phyloP scores from a whole-genome alignment of 1,139 yeast species.

The Kodamaea derodonti region DNA sequence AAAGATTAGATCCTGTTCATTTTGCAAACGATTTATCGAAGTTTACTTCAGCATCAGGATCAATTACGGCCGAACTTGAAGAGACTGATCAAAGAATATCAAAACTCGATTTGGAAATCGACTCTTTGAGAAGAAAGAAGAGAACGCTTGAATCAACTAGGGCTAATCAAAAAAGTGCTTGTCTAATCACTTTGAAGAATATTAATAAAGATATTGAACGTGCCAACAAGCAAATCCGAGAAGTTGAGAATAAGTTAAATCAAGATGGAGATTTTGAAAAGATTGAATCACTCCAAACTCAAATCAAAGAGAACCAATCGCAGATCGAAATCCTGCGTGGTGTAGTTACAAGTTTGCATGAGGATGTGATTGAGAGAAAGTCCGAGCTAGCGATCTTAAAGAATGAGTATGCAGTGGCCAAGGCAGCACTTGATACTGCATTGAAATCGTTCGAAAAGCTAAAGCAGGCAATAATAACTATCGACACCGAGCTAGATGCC shows the following conservation, averaged over 20 bases:
- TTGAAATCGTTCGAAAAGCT: not conserved
- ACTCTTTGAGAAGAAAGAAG: slow-evolving; percentile 16
- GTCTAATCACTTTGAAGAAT: slow-evolving; percentile 5
- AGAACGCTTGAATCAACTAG: slow-evolving; percentile 9
- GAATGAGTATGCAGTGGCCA: not conserved
- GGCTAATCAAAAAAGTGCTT: slow-evolving; percentile 6
- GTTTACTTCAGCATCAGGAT: not conserved
- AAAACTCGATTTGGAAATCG: slow-evolving; percentile 14
- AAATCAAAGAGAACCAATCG: slow-evolving; percentile 25
- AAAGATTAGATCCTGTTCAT: slow-evolving; percentile 38
- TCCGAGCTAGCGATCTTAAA: slow-evolving; percentile 1
- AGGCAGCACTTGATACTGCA: not conserved
- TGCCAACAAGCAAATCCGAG: slow-evolving; percentile 15
- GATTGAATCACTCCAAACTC: slow-evolving; percentile 27
- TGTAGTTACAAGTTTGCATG: slow-evolving; percentile 25
- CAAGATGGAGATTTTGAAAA: slow-evolving; percentile 34
- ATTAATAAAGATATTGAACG: slow-evolving; percentile 13
- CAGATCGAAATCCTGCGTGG: slow-evolving; percentile 27
- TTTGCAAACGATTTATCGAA: slow-evolving; percentile 31
- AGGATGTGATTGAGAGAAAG: slow-evolving; percentile 18
- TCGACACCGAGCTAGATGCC: slow-evolving; percentile 14
- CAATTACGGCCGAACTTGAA: slow-evolving; percentile 10
- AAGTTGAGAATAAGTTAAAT: slow-evolving; percentile 26
- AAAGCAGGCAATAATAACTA: slow-evolving; percentile 6
- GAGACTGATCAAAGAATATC: slow-evolving; percentile 11